Percentiles rank a stretch among this genome's conserved stretches.
phyloP scores from a whole-genome alignment of 2,329 filamentous ascomycete genomes.

The Pseudohalonectria lignicola region DNA sequence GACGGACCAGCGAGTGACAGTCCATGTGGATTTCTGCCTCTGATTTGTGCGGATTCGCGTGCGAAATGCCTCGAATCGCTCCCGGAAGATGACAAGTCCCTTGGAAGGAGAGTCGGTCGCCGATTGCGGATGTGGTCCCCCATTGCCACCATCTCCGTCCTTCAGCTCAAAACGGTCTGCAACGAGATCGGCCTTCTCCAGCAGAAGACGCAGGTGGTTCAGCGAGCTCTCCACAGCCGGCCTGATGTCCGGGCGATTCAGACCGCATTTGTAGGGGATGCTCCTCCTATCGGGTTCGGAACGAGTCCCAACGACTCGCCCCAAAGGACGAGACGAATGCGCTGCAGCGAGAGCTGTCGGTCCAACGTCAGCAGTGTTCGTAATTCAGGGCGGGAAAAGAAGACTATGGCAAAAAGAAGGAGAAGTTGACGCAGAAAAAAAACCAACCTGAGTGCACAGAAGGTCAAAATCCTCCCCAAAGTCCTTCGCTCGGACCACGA shows the following conservation, averaged over 20 bases:
- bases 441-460: constrained; percentile 7
- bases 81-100: no score
- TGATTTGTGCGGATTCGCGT: constrained; percentile 8
- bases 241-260: constrained; percentile 4
- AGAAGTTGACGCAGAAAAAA: background rate
- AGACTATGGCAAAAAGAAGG: background rate
- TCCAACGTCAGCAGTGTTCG: background rate
- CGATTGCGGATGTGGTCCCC: no score
- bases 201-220: background rate
- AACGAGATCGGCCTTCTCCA: constrained; percentile 5
- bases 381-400: background rate
- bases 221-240: background rate
- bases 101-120: no score
- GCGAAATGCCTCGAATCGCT: constrained; percentile 11
- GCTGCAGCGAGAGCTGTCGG: constrained; percentile 6
- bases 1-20: constrained; percentile 11
- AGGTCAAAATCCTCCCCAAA: constrained; percentile 14
- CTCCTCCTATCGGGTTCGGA: background rate
- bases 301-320: constrained; percentile 8
- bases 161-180: constrained; percentile 2
- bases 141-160: no score
- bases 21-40: constrained; percentile 9
- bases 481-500: constrained; percentile 10
- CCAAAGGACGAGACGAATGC: constrained; percentile 6
- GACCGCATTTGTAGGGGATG: background rate